phyloP scores from a whole-genome alignment of 768 basidiomycete genomes.

The Lactarius tabidus region DNA sequence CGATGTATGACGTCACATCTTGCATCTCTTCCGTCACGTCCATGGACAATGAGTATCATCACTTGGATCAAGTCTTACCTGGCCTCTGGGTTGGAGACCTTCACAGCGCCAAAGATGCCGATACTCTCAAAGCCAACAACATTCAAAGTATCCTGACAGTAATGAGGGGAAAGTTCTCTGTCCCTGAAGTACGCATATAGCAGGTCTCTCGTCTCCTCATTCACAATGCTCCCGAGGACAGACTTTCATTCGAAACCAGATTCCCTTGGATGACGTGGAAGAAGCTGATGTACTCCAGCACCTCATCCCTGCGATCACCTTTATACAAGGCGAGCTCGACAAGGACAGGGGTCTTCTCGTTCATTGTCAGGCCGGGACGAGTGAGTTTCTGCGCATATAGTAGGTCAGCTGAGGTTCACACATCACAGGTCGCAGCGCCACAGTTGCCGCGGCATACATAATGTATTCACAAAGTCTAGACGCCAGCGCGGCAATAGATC shows the following conservation, averaged over 20 bases:
- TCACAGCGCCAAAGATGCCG: conserved; percentile 58
- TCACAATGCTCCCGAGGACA: conserved; percentile 31
- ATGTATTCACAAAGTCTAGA: conserved; percentile 68
- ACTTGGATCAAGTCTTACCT: conserved; percentile 76
- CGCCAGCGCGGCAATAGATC: conserved; percentile 57
- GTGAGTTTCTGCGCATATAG: conserved; percentile 43
- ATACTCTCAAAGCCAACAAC: conserved; percentile 59
- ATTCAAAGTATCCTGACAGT: conserved; percentile 72
- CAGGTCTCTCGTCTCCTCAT: neutral
- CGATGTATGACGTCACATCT: conserved; percentile 10
- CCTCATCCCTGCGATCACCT: conserved; percentile 73
- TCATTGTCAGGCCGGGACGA: conserved; percentile 88
- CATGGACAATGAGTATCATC: conserved; percentile 21
- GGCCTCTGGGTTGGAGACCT: conserved; percentile 86
- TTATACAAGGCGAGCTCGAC: conserved; percentile 75
- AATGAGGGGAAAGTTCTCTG: conserved; percentile 63
- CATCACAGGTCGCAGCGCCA: conserved; percentile 68
- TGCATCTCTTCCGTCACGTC: neutral
- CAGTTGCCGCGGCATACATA: conserved; percentile 83
- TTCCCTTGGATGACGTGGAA: conserved; percentile 70
- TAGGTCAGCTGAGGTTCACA: neutral
- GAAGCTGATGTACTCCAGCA: conserved; percentile 77
- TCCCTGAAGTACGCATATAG: conserved; percentile 51
- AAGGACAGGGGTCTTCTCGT: conserved; percentile 77
- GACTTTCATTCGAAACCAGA: conserved; percentile 78